Conservation (phyloP, 2,329 filamentous ascomycete species). For the Cyclaneusma minus region DNA sequence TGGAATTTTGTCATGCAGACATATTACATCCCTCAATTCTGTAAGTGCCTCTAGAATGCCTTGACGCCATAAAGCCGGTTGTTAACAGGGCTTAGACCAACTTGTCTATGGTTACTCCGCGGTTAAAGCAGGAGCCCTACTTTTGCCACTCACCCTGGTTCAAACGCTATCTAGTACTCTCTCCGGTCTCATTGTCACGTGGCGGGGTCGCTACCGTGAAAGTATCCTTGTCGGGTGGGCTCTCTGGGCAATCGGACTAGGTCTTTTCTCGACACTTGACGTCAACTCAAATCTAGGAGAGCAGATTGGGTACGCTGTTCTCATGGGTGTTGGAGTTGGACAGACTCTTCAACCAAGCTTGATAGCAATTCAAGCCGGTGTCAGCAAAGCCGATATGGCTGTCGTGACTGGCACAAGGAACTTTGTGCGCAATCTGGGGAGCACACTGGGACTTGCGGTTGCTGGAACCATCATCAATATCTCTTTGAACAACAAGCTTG, state of each 20-base stretch:
- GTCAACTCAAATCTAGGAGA: slow-evolving; percentile 30
- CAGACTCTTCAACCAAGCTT: slow-evolving; percentile 33
- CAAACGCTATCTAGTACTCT: slow-evolving; percentile 31
- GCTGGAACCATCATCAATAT: slow-evolving; percentile 24
- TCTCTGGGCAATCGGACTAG: slow-evolving; percentile 34
- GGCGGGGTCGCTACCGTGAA: slow-evolving; percentile 35
- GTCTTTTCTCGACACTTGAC: slow-evolving; percentile 35
- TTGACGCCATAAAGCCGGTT: slow-evolving; percentile 10
- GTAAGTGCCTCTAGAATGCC: no score
- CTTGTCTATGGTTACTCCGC: slow-evolving; percentile 27
- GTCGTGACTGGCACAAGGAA: slow-evolving; percentile 20
- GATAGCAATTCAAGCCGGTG: slow-evolving; percentile 24
- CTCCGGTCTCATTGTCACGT: slow-evolving; percentile 35
- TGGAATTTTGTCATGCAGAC: slow-evolving; percentile 44
- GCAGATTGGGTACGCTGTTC: slow-evolving; percentile 35
- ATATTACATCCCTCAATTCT: slow-evolving; percentile 23
- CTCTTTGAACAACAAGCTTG: slow-evolving; percentile 6
- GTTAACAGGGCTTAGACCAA: slow-evolving; percentile 20
- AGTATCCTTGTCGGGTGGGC: slow-evolving; percentile 37
- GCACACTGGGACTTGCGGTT: slow-evolving; percentile 23
- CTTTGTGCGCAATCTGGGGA: slow-evolving; percentile 25
- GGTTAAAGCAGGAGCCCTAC: slow-evolving; percentile 25
- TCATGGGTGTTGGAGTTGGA: slow-evolving; percentile 35
- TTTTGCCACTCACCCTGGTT: slow-evolving; percentile 26
- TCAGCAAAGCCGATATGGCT: slow-evolving; percentile 23